Base-by-base conservation (phyloP, 1,284 basidiomycete species). In the Tetrapyrgos nigripes region DNA sequence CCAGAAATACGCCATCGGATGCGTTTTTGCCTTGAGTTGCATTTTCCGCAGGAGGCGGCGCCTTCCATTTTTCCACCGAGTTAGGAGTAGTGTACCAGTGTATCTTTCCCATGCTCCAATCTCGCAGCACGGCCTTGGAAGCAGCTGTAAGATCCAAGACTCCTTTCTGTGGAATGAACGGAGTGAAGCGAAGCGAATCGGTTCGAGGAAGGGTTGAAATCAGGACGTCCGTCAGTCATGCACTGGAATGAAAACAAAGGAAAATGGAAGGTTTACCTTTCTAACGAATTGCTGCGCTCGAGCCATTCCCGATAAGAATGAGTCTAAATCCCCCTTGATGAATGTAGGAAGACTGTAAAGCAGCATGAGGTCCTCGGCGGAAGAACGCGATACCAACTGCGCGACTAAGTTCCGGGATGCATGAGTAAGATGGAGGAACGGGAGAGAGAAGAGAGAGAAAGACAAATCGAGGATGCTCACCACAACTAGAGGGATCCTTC, bases 311-410 rank as follows among this genome's bases (percentile, higher is more conserved):
- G 91, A 84, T 37, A 98, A 81, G 82, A 98, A 96, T 0, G 88
- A 86, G 50, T 84, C 82, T 17, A 85, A 75, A 62, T 95, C 88
- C 2, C 88, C 87, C 43, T 81, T 79, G n/a, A 83, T 69, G 71
- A 96, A 96, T 23, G 89, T 91, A 13, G 96, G 92, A n/a, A 96
- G 81, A 68, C 86, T 90, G 79, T 96, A 97, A 55, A 90, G 80
- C 47, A 97, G 78, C 91, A 96, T 96, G 50, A 97, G 79, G 73
- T 97, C 95, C 69, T 96, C 90, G 19, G 83, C 76, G 65, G 86
- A 87, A 14, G 91, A 87, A 33, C 87, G 86, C 29, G 83, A 73
- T n/a, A 96, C 80, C 60, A 97, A 86, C 62, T 91, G 83, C 29
- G 83, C 77, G 61, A 93, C 94, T 94, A 47, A 44, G 26, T 53